These are phyloP conservation scores for Noccaea bulbosa DNA, from an alignment of 345 rosid species.

Conservation along the genomic window DNA sequence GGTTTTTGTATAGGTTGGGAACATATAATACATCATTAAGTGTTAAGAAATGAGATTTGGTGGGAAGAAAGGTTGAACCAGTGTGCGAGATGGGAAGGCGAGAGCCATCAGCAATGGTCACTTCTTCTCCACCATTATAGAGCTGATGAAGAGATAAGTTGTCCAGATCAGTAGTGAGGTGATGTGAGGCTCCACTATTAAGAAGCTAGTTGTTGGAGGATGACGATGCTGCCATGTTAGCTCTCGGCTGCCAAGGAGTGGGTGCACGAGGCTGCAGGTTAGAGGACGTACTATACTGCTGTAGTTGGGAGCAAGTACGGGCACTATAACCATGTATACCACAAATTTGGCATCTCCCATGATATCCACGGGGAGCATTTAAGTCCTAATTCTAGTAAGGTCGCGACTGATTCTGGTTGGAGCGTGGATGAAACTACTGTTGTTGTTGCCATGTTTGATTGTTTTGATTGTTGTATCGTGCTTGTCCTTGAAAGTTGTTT, in stretches of 20 bases:
- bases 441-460: background rate
- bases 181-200: background rate
- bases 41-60: background rate
- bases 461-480: too few relatives aligned
- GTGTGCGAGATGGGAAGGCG: background rate
- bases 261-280: background rate
- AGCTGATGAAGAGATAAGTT: background rate
- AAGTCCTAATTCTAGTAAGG: too few relatives aligned
- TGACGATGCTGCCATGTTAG: accelerated
- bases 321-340: background rate
- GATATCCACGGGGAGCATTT: background rate
- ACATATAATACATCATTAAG: background rate
- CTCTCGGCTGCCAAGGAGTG: background rate
- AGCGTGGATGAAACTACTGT: background rate
- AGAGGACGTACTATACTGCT: too few relatives aligned
- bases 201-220: background rate
- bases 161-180: background rate
- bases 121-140: background rate
- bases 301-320: accelerated
- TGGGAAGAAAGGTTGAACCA: background rate
- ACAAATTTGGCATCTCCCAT: background rate
- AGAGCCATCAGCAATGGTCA: background rate
- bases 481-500: background rate
- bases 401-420: background rate
- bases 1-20: background rate